Percentiles rank a stretch among this genome's conserved stretches.
Conservation (phyloP, 2,329 filamentous ascomycete species). For the Ampelomyces quisqualis region DNA sequence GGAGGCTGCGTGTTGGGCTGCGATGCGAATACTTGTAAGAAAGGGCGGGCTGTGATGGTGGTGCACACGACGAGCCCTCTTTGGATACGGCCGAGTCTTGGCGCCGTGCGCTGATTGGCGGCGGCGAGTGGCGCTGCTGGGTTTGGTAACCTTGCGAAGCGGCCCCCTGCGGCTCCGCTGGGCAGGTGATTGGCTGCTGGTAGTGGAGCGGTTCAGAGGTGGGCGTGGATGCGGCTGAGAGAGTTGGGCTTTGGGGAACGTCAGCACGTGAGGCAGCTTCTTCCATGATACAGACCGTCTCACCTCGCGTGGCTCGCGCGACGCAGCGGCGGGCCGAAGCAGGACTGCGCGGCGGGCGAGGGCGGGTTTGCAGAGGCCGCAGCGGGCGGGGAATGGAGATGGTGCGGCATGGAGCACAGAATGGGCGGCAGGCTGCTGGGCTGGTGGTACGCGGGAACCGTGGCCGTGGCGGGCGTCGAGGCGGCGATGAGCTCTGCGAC, state of each 20-base stretch:
- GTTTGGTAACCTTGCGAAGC: too few species aligned
- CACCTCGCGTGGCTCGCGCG: slow-evolving; percentile 21
- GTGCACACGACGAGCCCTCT: slow-evolving; percentile 9
- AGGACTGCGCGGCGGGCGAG: slow-evolving; percentile 2
- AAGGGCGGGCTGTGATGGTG: slow-evolving; percentile 12
- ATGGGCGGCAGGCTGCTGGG: slow-evolving; percentile 14
- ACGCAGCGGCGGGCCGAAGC: slow-evolving; percentile 9
- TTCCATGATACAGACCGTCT: slow-evolving; percentile 3
- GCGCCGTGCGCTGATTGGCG: slow-evolving; percentile 12
- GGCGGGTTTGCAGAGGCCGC: slow-evolving; percentile 5
- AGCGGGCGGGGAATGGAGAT: slow-evolving; percentile 2
- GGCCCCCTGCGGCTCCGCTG: too few species aligned
- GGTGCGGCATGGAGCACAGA: slow-evolving; percentile 5
- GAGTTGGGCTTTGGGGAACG: slow-evolving; percentile 13
- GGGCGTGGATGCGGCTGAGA: slow-evolving; percentile 8
- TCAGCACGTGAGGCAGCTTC: slow-evolving; percentile 9
- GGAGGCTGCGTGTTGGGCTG: slow-evolving; percentile 10
- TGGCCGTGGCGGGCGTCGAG: slow-evolving; percentile 12
- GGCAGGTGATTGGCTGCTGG: slow-evolving; percentile 7
- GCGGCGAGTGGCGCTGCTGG: slow-evolving; percentile 12
- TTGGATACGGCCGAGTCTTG: slow-evolving; percentile 25
- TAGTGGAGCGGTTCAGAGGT: slow-evolving; percentile 10
- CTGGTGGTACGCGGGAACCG: slow-evolving; percentile 15
- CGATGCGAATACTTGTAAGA: slow-evolving; percentile 15
- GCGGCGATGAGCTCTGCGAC: slow-evolving; percentile 27